Conservation (phyloP, 2,329 filamentous ascomycete genomes). For the Dryadomyces quercus-mongolicae region DNA sequence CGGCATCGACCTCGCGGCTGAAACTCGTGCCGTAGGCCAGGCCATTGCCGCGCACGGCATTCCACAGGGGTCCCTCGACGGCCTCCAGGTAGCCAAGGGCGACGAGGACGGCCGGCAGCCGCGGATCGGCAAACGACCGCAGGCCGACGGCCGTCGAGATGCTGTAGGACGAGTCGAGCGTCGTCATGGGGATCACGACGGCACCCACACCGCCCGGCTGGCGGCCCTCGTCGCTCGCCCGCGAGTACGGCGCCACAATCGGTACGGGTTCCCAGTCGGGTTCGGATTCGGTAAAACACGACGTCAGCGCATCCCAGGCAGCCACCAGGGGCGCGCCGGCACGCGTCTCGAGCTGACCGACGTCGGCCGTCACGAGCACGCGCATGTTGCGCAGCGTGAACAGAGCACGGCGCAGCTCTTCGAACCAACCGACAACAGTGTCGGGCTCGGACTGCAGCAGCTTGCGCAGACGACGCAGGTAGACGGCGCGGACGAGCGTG, state of each 20-base stretch:
- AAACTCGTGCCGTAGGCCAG: constrained; percentile 86
- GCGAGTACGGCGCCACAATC: constrained; percentile 54
- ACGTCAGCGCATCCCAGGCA: constrained; percentile 59
- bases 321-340: constrained; percentile 33
- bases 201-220: constrained; percentile 62
- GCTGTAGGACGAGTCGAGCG: constrained; percentile 84
- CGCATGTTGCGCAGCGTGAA: constrained; percentile 81
- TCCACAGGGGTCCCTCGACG: constrained; percentile 90
- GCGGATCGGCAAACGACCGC: constrained; percentile 61
- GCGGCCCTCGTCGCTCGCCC: constrained; percentile 65
- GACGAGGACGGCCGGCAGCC: constrained; percentile 74
- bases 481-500: constrained; percentile 75
- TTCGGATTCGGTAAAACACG: constrained; percentile 29
- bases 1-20: constrained; percentile 63
- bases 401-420: constrained; percentile 61
- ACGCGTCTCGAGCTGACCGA: constrained; percentile 60
- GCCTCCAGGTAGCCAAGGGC: constrained; percentile 85
- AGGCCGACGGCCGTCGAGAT: constrained; percentile 65
- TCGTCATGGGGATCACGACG: constrained; percentile 79
- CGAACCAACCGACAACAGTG: constrained; percentile 63
- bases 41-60: constrained; percentile 81
- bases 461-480: constrained; percentile 75
- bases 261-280: constrained; percentile 28
- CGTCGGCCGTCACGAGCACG: constrained; percentile 69
- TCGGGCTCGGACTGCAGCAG: constrained; percentile 67